phyloP scores from a whole-genome alignment of 257 asterid genomes.

The Nicotiana attenuata region DNA sequence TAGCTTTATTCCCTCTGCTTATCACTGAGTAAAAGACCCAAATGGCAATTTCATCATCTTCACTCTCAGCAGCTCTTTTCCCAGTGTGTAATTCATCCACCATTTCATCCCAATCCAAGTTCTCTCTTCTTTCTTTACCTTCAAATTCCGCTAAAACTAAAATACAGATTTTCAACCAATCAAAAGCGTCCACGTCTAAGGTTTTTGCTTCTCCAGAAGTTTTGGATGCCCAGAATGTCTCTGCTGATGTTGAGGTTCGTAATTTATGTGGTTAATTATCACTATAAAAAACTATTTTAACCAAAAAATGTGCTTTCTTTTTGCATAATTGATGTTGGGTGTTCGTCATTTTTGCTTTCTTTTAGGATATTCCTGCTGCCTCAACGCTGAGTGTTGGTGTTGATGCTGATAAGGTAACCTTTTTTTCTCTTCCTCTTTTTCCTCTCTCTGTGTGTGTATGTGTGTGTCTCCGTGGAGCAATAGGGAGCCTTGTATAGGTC shows the following conservation, averaged over 20 bases:
- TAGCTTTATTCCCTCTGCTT: neutral
- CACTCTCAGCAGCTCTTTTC: conserved; percentile 36
- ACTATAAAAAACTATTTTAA: neutral
- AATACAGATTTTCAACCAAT: conserved; percentile 31
- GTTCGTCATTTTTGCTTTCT: conserved; percentile 3
- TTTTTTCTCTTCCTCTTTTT: neutral
- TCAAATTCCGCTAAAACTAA: conserved; percentile 29
- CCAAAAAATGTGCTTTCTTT: neutral
- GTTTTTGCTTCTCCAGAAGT: conserved; percentile 61
- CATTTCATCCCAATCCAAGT: conserved; percentile 35
- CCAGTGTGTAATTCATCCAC: conserved; percentile 43
- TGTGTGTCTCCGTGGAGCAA: too few relatives aligned
- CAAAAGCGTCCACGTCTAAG: conserved; percentile 35
- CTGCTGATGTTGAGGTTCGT: conserved; percentile 38
- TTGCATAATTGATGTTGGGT: neutral
- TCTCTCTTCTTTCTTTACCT: conserved; percentile 32
- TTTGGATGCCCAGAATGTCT: conserved; percentile 29
- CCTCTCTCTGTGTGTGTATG: neutral
- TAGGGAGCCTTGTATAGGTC: too few relatives aligned
- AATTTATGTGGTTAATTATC: neutral
- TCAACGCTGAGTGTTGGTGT: conserved; percentile 33
- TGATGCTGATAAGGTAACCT: conserved; percentile 48
- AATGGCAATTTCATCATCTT: conserved; percentile 50
- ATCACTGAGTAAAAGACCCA: neutral
- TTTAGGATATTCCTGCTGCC: conserved; percentile 26